Conservation (phyloP, 495 filamentous ascomycete species). For the Thozetella sp. region DNA sequence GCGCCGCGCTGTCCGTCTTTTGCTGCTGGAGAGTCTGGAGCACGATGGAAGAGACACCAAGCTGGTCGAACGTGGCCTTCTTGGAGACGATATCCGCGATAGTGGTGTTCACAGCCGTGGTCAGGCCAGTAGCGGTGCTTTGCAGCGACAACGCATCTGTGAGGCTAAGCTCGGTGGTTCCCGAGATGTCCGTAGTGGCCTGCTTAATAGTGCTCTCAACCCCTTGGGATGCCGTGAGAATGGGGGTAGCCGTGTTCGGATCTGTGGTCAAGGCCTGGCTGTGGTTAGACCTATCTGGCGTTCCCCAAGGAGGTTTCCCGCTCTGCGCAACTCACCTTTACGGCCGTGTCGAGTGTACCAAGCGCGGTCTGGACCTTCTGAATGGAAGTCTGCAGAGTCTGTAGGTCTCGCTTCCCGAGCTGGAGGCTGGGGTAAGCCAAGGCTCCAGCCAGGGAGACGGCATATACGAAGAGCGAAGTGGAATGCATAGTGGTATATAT, state of each 20-base stretch:
- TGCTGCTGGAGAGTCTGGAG: not conserved
- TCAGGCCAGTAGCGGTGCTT: not conserved
- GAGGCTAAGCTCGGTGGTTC: not conserved
- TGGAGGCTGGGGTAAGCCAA: not conserved
- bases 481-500: not conserved
- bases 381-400: not conserved
- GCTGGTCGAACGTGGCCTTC: not conserved
- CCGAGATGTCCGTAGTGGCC: not conserved
- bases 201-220: not conserved
- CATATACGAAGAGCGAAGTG: not conserved
- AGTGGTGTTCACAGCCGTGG: not conserved
- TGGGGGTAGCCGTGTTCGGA: not conserved
- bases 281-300: not conserved
- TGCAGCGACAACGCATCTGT: not conserved
- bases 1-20: not conserved
- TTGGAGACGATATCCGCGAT: not conserved
- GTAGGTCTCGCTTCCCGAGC: not conserved
- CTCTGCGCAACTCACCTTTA: not conserved
- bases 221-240: not conserved
- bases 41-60: not conserved
- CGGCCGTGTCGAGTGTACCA: not conserved
- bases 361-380: not conserved
- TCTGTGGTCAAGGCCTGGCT: not conserved
- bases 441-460: not conserved
- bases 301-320: not conserved